Conservation (phyloP, 371 early-diverging fungal genomes). For the Nematocida parisii region DNA sequence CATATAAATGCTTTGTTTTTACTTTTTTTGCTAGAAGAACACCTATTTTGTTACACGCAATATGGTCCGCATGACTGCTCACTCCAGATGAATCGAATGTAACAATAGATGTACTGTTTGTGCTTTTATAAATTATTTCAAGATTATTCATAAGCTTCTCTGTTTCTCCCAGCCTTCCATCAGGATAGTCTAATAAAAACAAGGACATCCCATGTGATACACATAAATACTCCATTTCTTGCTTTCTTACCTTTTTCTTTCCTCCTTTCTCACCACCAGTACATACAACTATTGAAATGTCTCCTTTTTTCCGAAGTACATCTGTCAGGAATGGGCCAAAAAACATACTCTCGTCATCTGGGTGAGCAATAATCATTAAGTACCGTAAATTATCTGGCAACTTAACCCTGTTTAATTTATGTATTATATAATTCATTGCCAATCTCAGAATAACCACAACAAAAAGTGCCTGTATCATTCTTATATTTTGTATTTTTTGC, state of each 20-base stretch:
- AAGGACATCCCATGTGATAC: constrained; percentile 3
- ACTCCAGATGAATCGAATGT: constrained; percentile 88
- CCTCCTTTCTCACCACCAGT: constrained; percentile 76
- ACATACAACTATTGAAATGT: constrained; percentile 72
- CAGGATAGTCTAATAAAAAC: constrained; percentile 54
- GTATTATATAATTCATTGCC: not conserved
- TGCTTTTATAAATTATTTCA: constrained; percentile 3
- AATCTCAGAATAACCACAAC: not conserved
- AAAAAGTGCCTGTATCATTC: not conserved
- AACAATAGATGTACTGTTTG: constrained; percentile 71
- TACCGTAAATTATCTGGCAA: constrained; percentile 15
- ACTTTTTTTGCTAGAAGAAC: constrained; percentile 68
- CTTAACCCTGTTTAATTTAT: not conserved
- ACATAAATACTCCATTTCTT: constrained; percentile 53
- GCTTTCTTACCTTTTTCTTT: constrained; percentile 61
- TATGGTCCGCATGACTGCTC: constrained; percentile 86
- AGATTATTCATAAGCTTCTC: constrained; percentile 43
- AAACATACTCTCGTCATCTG: constrained; percentile 99
- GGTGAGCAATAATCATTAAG: constrained; percentile 85
- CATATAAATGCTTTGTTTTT: constrained; percentile 67
- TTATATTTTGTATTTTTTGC: constrained; percentile 29
- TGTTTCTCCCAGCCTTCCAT: constrained; percentile 59
- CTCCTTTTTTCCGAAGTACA: constrained; percentile 81
- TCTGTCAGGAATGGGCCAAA: constrained; percentile 80
- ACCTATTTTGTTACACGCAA: constrained; percentile 76